A percentile compares a stretch with the other conserved stretches of the same genome.
Evolutionary conservation across 1,139 yeast species (phyloP).

Genomic region (Yamadazyma trypodendri): DNA sequence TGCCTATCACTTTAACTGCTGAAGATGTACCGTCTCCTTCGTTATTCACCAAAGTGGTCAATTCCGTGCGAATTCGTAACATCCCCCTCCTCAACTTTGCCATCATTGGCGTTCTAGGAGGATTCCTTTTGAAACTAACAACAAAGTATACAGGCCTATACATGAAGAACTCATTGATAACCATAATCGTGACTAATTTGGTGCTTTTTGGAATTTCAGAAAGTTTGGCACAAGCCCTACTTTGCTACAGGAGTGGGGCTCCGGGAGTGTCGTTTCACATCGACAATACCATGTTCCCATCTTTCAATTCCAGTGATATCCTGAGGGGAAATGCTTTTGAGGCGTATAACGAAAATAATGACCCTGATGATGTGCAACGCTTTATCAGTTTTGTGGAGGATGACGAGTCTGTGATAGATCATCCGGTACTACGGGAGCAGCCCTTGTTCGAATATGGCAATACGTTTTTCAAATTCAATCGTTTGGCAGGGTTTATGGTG

Average conservation of each 20-base stretch:
- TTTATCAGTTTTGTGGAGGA: constrained; percentile 39
- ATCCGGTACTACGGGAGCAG: not conserved
- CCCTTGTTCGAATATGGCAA: constrained; percentile 14
- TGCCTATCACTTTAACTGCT: not conserved
- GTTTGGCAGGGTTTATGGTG: constrained; percentile 76
- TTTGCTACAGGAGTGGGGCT: constrained; percentile 31
- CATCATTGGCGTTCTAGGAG: constrained; percentile 48
- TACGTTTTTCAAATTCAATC: constrained; percentile 58
- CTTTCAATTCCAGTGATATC: constrained; percentile 17
- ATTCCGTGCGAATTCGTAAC: constrained; percentile 35
- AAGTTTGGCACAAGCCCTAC: constrained; percentile 76
- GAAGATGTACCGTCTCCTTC: not conserved
- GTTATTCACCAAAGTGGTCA: constrained; percentile 25
- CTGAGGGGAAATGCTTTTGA: not conserved
- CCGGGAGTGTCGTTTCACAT: constrained; percentile 22
- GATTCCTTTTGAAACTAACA: constrained; percentile 51
- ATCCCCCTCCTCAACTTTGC: constrained; percentile 55
- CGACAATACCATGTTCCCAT: constrained; percentile 16
- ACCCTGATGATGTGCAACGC: constrained; percentile 21
- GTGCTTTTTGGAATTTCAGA: constrained; percentile 87
- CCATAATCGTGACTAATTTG: constrained; percentile 80
- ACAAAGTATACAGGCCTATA: constrained; percentile 64
- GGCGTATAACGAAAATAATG: constrained; percentile 6
- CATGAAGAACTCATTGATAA: constrained; percentile 62
- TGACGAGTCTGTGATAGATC: constrained; percentile 11